These are phyloP conservation scores for Litsea cubeba DNA, from an alignment of 164 flowering plant species.

Conservation along the genomic window DNA sequence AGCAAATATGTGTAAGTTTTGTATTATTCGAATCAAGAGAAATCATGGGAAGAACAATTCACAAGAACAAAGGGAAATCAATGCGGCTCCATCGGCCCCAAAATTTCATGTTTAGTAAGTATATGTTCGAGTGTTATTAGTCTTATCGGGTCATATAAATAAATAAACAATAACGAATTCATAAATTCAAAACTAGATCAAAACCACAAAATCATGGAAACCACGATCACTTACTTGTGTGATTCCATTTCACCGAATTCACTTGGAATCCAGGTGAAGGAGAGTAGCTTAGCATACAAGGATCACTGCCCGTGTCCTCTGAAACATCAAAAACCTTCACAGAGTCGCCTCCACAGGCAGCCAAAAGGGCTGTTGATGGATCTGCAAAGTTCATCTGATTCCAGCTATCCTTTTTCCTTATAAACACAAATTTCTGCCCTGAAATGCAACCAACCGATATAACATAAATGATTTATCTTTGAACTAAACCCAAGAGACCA, in stretches of 20 bases:
- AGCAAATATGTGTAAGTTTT: background rate
- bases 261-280: conserved; percentile 79
- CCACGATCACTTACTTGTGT: conserved; percentile 64
- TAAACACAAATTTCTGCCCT: no score
- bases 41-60: background rate
- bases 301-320: conserved; percentile 59
- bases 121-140: no score
- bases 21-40: background rate
- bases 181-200: background rate
- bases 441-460: no score
- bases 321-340: conserved; percentile 84
- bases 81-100: no score
- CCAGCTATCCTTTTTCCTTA: no score
- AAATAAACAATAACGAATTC: background rate
- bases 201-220: background rate
- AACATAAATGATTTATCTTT: no score
- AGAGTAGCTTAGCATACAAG: conserved; percentile 67
- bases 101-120: no score
- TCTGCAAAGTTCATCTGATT: conserved; percentile 43
- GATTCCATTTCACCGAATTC: conserved; percentile 95
- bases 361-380: conserved; percentile 57
- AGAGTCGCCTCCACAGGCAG: conserved; percentile 79
- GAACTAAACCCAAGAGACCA: no score
- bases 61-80: background rate
- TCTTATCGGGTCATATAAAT: background rate